Evolutionary conservation across 768 basidiomycete species (phyloP).

Genomic region (Trametes maxima): DNA sequence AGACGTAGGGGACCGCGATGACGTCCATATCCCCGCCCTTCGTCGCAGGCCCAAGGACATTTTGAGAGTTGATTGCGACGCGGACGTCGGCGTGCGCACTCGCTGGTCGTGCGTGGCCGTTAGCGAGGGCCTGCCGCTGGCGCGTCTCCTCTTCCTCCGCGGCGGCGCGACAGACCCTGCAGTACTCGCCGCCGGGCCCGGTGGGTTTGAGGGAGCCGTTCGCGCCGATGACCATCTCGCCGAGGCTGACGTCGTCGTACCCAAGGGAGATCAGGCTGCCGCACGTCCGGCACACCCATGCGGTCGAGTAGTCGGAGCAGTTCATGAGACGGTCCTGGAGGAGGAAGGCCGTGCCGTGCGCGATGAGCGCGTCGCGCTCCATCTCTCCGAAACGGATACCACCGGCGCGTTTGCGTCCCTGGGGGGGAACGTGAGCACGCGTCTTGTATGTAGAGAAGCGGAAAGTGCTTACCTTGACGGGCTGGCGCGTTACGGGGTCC

Average conservation of each 20-base stretch:
- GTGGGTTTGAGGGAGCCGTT: conserved; percentile 56
- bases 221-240: conserved; percentile 57
- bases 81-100: conserved; percentile 52
- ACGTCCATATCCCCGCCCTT: conserved; percentile 91
- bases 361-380: conserved; percentile 98
- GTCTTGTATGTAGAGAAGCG: background rate
- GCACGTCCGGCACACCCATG: conserved; percentile 97
- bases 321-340: conserved; percentile 99
- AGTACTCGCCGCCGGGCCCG: conserved; percentile 90
- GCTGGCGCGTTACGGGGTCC: conserved; percentile 93
- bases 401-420: conserved; percentile 96
- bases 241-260: conserved; percentile 84
- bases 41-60: conserved; percentile 57
- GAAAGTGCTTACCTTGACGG: conserved; percentile 76
- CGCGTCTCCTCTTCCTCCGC: conserved; percentile 65
- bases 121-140: conserved; percentile 60
- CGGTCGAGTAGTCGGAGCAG: conserved; percentile 98
- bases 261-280: conserved; percentile 95
- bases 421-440: conserved; percentile 5
- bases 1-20: conserved; percentile 94
- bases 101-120: conserved; percentile 48
- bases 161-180: conserved; percentile 83
- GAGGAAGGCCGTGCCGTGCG: conserved; percentile 97
- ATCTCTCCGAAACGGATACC: conserved; percentile 99
- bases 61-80: conserved; percentile 67